Base-by-base conservation (phyloP, 257 asterid species). In the Verbena officinalis region DNA sequence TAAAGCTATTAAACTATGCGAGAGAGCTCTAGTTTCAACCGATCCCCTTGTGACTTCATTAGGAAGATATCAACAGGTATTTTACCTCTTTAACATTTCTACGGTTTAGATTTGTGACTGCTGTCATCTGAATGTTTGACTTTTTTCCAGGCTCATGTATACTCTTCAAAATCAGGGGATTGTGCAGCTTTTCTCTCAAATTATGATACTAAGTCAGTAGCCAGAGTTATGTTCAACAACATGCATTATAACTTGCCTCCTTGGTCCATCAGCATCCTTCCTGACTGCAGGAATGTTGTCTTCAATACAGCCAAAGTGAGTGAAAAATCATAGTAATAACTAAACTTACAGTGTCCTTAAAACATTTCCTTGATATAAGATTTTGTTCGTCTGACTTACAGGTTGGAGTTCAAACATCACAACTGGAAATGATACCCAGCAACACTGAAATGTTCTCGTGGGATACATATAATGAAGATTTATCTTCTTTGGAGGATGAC, bases 261-360 rank as follows among this genome's bases (percentile, higher is more conserved):
- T 54, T 88, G 95, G 99, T 94, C 98, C 48, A 84, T 94, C 75
- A 94, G 99, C 83, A 94, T 94, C 73, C 96, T 94, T 59, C 90
- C 96, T 0, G 96, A 88, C 77, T 90, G 99, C 96, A 78, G 90
- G 67, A 85, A 91, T 52, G 98, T 70, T 3, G 94, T 82, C 70
- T 94, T 84, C 81, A 94, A 90, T 62, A 90, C 99, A 12, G 99
- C 99, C 78, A 86, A 81, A 54, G 99, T 90, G 82, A 0, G 95
- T 70, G n/a, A n/a, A n/a, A n/a, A 38, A 33, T 31, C 7, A 60
- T 46, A 33, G 8, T 11, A 22, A 55, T 46, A 0, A 24, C 31
- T 43, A 30, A 20, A 11, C 55, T 45, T 57, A 19, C 38, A n/a
- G 5, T 44, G 1, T 2, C 21, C 39, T 39, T 55, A 9, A 15